Conservation (phyloP, 2,329 filamentous ascomycete genomes). For the Zopfia rhizophila region DNA sequence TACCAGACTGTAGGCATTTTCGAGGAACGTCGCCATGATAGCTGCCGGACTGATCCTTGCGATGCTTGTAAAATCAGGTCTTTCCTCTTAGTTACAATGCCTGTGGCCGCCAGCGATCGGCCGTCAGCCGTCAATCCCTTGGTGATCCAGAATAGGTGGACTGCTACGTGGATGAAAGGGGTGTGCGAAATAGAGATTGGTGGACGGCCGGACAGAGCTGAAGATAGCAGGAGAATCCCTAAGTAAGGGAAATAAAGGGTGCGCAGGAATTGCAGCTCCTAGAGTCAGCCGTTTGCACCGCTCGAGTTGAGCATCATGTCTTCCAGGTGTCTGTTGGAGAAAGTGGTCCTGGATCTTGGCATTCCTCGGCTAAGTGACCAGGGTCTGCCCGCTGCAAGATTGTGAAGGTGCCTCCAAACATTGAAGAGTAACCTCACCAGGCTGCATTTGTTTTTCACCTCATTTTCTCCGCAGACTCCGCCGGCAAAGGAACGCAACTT, state of each 20-base stretch:
- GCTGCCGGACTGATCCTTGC: slow-evolving; percentile 24
- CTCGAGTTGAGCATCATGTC: slow-evolving; percentile 40
- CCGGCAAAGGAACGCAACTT: slow-evolving; percentile 2
- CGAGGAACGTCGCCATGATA: slow-evolving; percentile 93
- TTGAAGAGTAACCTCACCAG: too few relatives aligned
- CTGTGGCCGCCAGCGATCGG: slow-evolving; percentile 37
- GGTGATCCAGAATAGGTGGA: slow-evolving; percentile 41
- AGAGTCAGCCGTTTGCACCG: slow-evolving; percentile 24
- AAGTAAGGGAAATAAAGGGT: slow-evolving; percentile 12
- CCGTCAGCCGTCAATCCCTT: slow-evolving; percentile 46
- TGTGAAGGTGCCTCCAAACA: too few relatives aligned
- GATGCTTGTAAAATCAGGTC: slow-evolving; percentile 10
- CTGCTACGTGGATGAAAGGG: slow-evolving; percentile 47
- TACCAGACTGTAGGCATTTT: slow-evolving; percentile 91
- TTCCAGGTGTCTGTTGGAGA: slow-evolving; percentile 52
- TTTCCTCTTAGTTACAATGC: slow-evolving; percentile 33
- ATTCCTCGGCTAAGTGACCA: slow-evolving; percentile 27
- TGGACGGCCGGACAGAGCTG: slow-evolving; percentile 23
- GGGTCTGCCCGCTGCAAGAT: slow-evolving; percentile 37
- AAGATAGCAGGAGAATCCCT: slow-evolving; percentile 15
- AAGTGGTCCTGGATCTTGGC: slow-evolving; percentile 38
- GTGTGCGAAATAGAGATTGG: slow-evolving; percentile 25
- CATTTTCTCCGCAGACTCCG: too few relatives aligned
- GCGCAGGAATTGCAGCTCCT: slow-evolving; percentile 29
- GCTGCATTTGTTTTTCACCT: too few relatives aligned